phyloP scores from a whole-genome alignment of 169 alveolate genomes.

The Plasmodium malariae region DNA sequence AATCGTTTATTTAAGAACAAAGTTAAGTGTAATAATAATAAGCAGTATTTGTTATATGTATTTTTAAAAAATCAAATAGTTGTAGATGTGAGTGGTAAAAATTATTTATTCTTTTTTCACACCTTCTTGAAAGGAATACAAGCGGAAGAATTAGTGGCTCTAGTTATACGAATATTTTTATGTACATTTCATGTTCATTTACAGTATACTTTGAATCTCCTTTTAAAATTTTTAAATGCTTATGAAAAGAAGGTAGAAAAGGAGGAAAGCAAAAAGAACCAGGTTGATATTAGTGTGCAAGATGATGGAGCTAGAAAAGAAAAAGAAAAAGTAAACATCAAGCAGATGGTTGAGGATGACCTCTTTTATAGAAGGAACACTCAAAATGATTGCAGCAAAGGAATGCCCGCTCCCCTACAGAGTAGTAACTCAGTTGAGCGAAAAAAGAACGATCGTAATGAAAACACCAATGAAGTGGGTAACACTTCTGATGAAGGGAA shows the following conservation, averaged over 20 bases:
- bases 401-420: no score
- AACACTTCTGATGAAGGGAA: neutral
- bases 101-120: slow-evolving; percentile 39
- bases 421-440: no score
- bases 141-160: slow-evolving; percentile 17
- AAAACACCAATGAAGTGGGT: neutral
- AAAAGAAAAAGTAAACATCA: neutral
- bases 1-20: neutral
- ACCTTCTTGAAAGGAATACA: slow-evolving; percentile 18
- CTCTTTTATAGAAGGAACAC: no score
- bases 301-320: neutral
- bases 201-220: slow-evolving; percentile 42
- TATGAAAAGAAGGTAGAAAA: slow-evolving; percentile 21
- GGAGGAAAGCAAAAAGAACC: neutral
- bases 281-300: neutral
- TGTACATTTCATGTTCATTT: slow-evolving; percentile 22
- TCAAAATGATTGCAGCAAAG: no score
- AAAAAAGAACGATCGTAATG: neutral
- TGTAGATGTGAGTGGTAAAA: slow-evolving; percentile 44
- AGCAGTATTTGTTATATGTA: slow-evolving; percentile 39
- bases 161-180: slow-evolving; percentile 14
- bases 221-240: slow-evolving; percentile 40
- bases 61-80: slow-evolving; percentile 59
- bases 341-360: no score
- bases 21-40: neutral